phyloP scores from a whole-genome alignment of 768 basidiomycete genomes.

The Podaxis sp. region DNA sequence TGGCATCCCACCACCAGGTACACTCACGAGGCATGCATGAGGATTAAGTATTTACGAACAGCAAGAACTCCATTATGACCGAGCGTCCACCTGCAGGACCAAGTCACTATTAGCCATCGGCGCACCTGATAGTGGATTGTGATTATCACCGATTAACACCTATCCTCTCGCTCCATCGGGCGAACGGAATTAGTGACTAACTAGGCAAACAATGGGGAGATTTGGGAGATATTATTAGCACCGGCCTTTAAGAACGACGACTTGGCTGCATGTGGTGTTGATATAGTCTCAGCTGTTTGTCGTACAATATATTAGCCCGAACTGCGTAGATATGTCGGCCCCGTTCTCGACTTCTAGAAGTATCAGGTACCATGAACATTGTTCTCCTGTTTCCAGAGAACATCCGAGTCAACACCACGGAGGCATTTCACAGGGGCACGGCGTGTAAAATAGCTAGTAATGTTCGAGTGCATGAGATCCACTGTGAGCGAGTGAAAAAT shows the following conservation, averaged over 20 bases:
- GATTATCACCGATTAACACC: neutral
- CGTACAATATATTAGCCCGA: neutral
- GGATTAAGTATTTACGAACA: too few species aligned
- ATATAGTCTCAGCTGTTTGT: too few species aligned
- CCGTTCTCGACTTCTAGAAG: neutral
- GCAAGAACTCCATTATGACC: too few species aligned
- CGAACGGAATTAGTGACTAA: neutral
- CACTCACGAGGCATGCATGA: too few species aligned
- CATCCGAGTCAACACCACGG: neutral
- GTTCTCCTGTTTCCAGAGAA: neutral
- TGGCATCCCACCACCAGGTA: too few species aligned
- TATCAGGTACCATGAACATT: neutral
- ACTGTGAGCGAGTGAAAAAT: too few species aligned
- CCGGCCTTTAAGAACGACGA: neutral
- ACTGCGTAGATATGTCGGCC: neutral
- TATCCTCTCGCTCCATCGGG: too few species aligned
- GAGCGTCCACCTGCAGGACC: too few species aligned
- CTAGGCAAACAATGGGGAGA: constrained; percentile 9
- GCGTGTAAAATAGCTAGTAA: too few species aligned
- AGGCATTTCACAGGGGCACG: neutral
- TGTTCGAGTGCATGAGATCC: too few species aligned
- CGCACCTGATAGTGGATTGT: neutral
- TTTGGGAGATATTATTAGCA: neutral
- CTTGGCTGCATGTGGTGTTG: too few species aligned
- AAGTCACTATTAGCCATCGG: too few species aligned